Evolutionary conservation across 352 stramenopile genomes (phyloP).

Genomic region (Pythium guiyangense): DNA sequence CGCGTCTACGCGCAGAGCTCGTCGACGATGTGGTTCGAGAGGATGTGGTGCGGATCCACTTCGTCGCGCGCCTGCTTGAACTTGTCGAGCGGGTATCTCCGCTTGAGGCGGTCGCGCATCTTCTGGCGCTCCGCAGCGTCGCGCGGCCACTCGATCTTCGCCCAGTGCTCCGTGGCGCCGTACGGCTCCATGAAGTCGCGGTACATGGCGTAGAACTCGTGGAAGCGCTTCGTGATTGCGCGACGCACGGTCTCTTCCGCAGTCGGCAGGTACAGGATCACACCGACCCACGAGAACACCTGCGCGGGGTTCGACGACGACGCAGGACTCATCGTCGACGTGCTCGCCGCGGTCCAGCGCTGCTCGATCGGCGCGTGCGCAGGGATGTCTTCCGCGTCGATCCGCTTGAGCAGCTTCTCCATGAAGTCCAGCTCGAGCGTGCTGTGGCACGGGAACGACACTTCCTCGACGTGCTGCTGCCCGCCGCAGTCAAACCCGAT

Average conservation of each 20-base stretch:
- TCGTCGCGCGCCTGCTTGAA: slow-evolving; percentile 88
- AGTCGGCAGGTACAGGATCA: slow-evolving; percentile 96
- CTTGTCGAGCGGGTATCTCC: slow-evolving; percentile 83
- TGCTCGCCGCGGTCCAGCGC: slow-evolving; percentile 92
- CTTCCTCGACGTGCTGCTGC: slow-evolving; percentile 97
- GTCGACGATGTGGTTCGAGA: slow-evolving; percentile 90
- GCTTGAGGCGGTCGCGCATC: slow-evolving; percentile 61
- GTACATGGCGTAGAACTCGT: slow-evolving; percentile 90
- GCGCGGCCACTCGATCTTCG: slow-evolving; percentile 92
- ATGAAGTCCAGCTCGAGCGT: slow-evolving; percentile 93
- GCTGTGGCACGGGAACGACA: slow-evolving; percentile 88
- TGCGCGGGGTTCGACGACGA: slow-evolving; percentile 58
- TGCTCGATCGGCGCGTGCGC: slow-evolving; percentile 98
- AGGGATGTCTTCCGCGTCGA: slow-evolving; percentile 91
- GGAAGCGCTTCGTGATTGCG: slow-evolving; percentile 91
- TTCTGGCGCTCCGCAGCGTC: slow-evolving; percentile 41
- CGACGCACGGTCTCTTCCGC: slow-evolving; percentile 42
- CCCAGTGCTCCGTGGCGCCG: slow-evolving; percentile 93
- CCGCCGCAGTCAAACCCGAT: slow-evolving; percentile 99
- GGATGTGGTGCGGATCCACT: slow-evolving; percentile 92
- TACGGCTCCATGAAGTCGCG: slow-evolving; percentile 87
- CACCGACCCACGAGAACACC: slow-evolving; percentile 95
- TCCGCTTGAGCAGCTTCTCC: slow-evolving; percentile 87
- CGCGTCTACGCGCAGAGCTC: slow-evolving; percentile 39
- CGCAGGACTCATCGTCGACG: slow-evolving; percentile 91